Evolutionary conservation across 305 asterid genomes (phyloP), one percentile per base, ranked within the genome.

Genomic region (Fraxinus sp.): DNA sequence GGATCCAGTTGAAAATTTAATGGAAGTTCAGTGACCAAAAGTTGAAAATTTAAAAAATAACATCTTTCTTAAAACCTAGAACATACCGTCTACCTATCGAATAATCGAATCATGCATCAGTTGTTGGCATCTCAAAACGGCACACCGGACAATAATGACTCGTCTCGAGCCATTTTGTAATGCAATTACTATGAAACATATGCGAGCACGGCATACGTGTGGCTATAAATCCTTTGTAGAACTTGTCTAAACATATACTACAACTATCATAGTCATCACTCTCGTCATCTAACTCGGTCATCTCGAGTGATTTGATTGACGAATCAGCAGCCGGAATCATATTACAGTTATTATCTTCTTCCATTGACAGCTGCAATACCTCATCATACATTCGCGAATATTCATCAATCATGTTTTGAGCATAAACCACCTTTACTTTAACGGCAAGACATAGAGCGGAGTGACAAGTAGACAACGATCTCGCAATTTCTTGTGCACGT

Each of bases 301-400:
- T 79, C 18, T 44, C 7, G 20, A 52, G n/a, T 2, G 22, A 41
- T 64, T 77, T 36, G 71, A 77, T 77, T 5, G 80, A 77, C 20
- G 39, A 44, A 8, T 77, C 80, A 11, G 71, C 26, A 22, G 80
- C 80, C 26, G 80, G 80, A 52, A 24, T 14, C 80, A 41, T 24
- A 91, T 5, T 14, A 90, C 62, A 57, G 24, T 5, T 1, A 77
- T 78, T 85, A 74, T 44, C 32, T 28, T 41, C 78, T 18, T 32
- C 35, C 7, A 52, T 30, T 44, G 59, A 66, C 8, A 1, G 66
- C 24, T n/a, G 24, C 66, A 55, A 55, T 5, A 55, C 0, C 24
- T 6, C 24, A 0, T 55, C 6, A 4, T 5, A 55, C 10, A n/a
- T n/a, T 16, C 24, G 24, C 0, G 26, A 3, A 44, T 44, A 5